These are phyloP conservation scores for Cutaneotrichosporon curvatum DNA, from an alignment of 1,284 basidiomycete species.

Conservation along the genomic window DNA sequence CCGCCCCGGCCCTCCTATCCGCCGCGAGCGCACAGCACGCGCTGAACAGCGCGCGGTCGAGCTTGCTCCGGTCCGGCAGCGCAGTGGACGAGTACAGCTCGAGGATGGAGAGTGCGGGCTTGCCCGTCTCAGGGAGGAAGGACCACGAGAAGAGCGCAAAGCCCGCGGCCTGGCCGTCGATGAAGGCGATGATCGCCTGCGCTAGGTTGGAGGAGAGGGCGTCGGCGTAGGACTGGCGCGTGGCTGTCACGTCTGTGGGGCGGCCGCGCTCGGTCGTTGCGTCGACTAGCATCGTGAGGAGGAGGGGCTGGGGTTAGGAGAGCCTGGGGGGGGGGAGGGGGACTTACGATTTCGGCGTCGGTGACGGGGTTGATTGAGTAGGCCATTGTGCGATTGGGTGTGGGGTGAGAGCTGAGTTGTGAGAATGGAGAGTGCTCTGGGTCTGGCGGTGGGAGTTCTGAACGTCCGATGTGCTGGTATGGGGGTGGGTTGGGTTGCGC, in stretches of 20 bases:
- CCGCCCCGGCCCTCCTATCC: neutral
- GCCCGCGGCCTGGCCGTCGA: neutral
- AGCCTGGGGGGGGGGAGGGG: neutral
- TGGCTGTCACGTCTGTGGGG: neutral
- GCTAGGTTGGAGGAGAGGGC: slow-evolving; percentile 1
- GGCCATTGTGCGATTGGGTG: too few species aligned
- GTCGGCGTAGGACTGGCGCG: slow-evolving; percentile 4
- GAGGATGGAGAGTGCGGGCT: neutral
- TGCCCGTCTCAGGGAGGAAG: neutral
- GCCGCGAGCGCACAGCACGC: slow-evolving; percentile 1
- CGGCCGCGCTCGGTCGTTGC: neutral
- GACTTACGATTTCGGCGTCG: neutral
- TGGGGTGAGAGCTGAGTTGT: too few species aligned
- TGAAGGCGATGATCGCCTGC: neutral
- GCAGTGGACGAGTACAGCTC: slow-evolving; percentile 1
- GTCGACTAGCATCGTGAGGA: slow-evolving; percentile 2
- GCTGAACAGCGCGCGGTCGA: slow-evolving; percentile 1
- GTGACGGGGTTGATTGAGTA: slow-evolving; percentile 3
- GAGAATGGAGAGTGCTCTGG: too few species aligned
- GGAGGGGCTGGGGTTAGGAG: neutral
- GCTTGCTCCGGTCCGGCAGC: neutral
- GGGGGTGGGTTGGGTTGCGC: too few species aligned
- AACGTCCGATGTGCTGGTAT: too few species aligned
- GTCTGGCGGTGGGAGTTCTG: too few species aligned
- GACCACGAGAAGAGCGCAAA: slow-evolving; percentile 2